Evolutionary conservation across 495 filamentous ascomycete species (phyloP).

Genomic region (Collariella sp.): DNA sequence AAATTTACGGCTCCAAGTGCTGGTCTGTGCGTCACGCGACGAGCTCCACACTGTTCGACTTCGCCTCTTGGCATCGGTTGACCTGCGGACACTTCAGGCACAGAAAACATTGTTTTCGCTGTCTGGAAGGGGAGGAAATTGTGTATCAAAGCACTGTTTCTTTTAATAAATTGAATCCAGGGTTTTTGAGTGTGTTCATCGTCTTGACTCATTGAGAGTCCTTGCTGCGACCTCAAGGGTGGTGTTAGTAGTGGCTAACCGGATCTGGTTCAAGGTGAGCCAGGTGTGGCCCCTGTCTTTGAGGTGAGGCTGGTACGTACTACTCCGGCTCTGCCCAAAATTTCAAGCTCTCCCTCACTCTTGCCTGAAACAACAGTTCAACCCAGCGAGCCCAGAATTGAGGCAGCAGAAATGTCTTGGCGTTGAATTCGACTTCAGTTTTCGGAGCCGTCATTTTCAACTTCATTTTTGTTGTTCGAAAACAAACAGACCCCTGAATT

Average conservation of each 20-base stretch:
- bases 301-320: conserved; percentile 5
- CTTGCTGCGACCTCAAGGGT: no score
- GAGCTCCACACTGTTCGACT: neutral
- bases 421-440: neutral
- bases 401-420: neutral
- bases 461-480: neutral
- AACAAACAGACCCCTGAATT: neutral
- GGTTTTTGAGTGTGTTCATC: no score
- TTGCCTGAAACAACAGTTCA: neutral
- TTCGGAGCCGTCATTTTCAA: neutral
- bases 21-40: conserved; percentile 17
- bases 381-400: neutral
- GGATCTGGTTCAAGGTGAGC: conserved; percentile 1
- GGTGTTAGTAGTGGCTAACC: neutral
- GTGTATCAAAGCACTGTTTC: no score
- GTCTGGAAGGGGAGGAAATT: no score
- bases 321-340: conserved; percentile 3
- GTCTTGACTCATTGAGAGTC: no score
- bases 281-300: neutral
- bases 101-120: no score
- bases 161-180: no score
- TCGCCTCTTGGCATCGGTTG: neutral
- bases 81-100: neutral
- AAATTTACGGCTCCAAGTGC: conserved; percentile 19
- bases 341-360: conserved; percentile 8